Evolutionary conservation across 768 basidiomycete species (phyloP), one percentile per base, ranked within the genome.

Genomic region (Trametes sanguinea): DNA sequence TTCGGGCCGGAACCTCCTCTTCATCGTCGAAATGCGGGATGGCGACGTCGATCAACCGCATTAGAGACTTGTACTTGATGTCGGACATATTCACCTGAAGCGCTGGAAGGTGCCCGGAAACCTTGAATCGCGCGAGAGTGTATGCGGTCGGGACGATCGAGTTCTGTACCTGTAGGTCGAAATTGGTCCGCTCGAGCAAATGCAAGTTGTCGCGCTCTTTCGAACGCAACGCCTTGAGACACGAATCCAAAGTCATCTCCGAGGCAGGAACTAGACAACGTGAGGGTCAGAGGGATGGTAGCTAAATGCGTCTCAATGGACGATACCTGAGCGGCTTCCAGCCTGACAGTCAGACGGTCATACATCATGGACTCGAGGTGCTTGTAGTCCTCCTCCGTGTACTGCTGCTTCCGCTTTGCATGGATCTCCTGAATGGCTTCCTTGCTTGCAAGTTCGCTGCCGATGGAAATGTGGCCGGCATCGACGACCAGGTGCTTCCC

Each of bases 401-500:
- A 97, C 69, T 89, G 80, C 71, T 90, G 85, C 48, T 89, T 87
- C 53, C 92, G 85, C 73, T 97, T 98, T 63, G 86, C 80, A 53
- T 92, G 86, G 43, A 98, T 83, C 30, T 86, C 83, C 39, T 86
- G 82, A 46, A 95, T 80, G 3, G 88, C 86, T 37, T 85, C 80
- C 77, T 98, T 93, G 69, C 92, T 86, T 3, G 88, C 97, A 2
- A 98, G 82, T 60, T 95, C 85, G 69, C 94, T 96, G 71, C 90
- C 88, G 39, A 99, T 88, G 2, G 95, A 85, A 66, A 99, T 96
- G 72, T 98, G 97, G 61, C 97, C 97, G 4, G 96, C 97, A 72
- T 98, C 97, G 54, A 98, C 80, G 14, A 98, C 85, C 54, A 98
- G 81, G 72, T 97, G 91, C 68, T 85, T 93, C 76, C 94, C 90